Conservation (phyloP, 1,284 basidiomycete genomes). For the Ceratobasidium papillatum region DNA sequence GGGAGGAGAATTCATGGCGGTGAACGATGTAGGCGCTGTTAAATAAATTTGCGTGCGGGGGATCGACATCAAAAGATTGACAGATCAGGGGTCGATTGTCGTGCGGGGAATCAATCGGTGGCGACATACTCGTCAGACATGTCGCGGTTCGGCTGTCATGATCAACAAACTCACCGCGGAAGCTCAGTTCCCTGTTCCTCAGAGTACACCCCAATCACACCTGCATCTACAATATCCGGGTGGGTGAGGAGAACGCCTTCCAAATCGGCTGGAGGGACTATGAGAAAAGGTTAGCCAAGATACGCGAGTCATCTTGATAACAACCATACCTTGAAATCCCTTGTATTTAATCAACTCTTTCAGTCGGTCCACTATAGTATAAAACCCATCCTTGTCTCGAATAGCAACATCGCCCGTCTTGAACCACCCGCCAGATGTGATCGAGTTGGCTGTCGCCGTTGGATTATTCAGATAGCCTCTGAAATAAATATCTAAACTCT, state of each 20-base stretch:
- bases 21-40: slow-evolving; percentile 75
- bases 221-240: slow-evolving; percentile 73
- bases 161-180: no score
- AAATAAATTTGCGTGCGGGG: no score
- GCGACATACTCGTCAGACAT: no score
- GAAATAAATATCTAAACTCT: not conserved
- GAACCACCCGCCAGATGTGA: slow-evolving; percentile 80
- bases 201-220: slow-evolving; percentile 74
- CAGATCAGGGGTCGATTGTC: no score
- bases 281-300: not conserved
- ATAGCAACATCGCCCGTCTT: slow-evolving; percentile 82
- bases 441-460: slow-evolving; percentile 69
- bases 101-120: no score
- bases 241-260: slow-evolving; percentile 78
- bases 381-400: slow-evolving; percentile 70
- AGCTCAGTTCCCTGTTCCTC: slow-evolving; percentile 74
- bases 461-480: slow-evolving; percentile 66
- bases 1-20: slow-evolving; percentile 44
- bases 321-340: slow-evolving; percentile 66
- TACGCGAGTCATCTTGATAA: not conserved
- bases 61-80: no score
- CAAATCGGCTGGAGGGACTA: slow-evolving; percentile 84
- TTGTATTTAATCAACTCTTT: slow-evolving; percentile 90
- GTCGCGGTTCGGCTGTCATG: no score
- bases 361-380: slow-evolving; percentile 70